Evolutionary conservation across 345 rosid genomes (phyloP), one percentile per base, ranked within the genome.

Genomic region (Arabis alpina): DNA sequence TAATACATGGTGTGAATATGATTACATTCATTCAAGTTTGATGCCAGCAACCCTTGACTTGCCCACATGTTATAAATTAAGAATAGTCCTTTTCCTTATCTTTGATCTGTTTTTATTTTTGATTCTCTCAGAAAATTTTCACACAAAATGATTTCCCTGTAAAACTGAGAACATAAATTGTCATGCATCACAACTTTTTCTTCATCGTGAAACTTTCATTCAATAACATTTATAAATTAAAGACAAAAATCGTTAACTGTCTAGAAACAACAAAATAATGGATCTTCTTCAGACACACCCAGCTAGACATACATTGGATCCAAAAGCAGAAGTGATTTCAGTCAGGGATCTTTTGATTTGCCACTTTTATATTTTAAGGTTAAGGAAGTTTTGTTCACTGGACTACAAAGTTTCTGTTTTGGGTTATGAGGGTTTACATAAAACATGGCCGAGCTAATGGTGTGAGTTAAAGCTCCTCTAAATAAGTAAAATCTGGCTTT

Each of bases 1-100:
- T 45, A 36, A 54, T 34, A 27, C 10, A 30, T 42, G 32, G 61
- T 59, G 77, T 66, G 68, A 53, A 67, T 74, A 52, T 67, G 68
- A 74, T 66, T 44, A 67, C 16, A 36, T 60, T 36, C 43, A 36
- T 67, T 67, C 25, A 74, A 66, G 54, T 56, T 73, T 49, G 54
- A 57, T 65, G 60, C 39, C 66, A 48, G 53, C 43, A 56, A 56
- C 13, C 66, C 77, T 59, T 66, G 77, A 74, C 56, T 60, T 52
- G 54, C 34, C 68, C 73, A 74, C 68, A 74, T 74, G 68, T 51
- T 66, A 42, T 15, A 74, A 59, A 49, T 60, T 44, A 14, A 67
- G 56, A 66, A 59, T 14, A 0, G 73, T 74, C 56, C 73, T 60
- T 58, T 64, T 36, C 53, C 66, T 48, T 65, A 65, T 64, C 71